phyloP scores from a whole-genome alignment of 1,284 basidiomycete species.

The Testicularia cyperi region DNA sequence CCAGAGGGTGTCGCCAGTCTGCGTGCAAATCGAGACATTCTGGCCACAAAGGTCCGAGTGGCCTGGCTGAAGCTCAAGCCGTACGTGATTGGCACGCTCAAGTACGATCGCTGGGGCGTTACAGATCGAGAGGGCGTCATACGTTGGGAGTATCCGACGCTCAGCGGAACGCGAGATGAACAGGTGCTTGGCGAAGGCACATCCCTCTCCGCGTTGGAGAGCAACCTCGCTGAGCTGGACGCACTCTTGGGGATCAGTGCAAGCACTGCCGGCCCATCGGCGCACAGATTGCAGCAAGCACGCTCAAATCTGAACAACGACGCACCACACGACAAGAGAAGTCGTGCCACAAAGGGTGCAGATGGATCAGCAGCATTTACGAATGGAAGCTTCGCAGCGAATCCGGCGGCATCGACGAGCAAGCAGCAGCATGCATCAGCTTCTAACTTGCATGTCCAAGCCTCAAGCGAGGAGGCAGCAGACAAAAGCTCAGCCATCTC shows the following conservation, averaged over 20 bases:
- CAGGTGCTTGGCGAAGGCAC: slow-evolving; percentile 49
- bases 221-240: slow-evolving; percentile 40
- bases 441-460: too few relatives aligned
- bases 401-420: too few relatives aligned
- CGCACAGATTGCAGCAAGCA: slow-evolving; percentile 3
- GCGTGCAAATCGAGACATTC: slow-evolving; percentile 46
- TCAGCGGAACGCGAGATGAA: slow-evolving; percentile 35
- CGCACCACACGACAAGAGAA: too few relatives aligned
- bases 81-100: slow-evolving; percentile 45
- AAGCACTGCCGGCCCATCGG: too few relatives aligned
- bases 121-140: slow-evolving; percentile 37
- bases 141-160: slow-evolving; percentile 40
- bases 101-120: slow-evolving; percentile 41
- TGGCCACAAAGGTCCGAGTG: slow-evolving; percentile 51
- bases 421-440: too few relatives aligned
- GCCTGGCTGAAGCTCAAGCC: slow-evolving; percentile 50
- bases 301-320: slow-evolving; percentile 2
- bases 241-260: too few relatives aligned
- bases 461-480: not conserved
- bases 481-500: slow-evolving; percentile 9
- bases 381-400: not conserved
- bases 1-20: slow-evolving; percentile 29
- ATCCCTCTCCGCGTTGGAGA: slow-evolving; percentile 31
- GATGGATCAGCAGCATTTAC: slow-evolving; percentile 1
- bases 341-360: not conserved